Conservation (phyloP, 2,329 filamentous ascomycete species). For the Triangularia setosa region DNA sequence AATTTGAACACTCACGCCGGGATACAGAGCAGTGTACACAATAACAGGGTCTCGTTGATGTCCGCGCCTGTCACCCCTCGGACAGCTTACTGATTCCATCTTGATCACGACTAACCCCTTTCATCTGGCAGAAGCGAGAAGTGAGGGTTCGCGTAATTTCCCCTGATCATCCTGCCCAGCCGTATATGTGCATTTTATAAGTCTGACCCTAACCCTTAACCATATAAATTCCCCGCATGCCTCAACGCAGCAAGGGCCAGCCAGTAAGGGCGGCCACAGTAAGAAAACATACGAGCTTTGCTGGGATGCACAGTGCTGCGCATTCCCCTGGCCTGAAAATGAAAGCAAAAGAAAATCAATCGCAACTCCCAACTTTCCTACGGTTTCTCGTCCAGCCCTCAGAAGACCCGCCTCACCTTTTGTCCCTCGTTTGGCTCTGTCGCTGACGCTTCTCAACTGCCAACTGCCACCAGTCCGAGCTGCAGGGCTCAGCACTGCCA, state of each 20-base stretch:
- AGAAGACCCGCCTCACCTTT: background rate
- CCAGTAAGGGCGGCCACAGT: background rate
- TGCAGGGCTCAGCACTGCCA: background rate
- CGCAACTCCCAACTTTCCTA: background rate
- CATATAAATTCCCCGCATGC: background rate
- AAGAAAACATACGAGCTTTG: slow-evolving; percentile 1
- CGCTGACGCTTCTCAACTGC: background rate
- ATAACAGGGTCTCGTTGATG: background rate
- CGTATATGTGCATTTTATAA: background rate
- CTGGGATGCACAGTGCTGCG: slow-evolving; percentile 2
- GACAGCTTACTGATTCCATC: background rate
- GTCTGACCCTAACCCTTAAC: background rate
- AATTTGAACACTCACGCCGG: background rate
- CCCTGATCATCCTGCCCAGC: background rate
- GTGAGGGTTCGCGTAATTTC: background rate
- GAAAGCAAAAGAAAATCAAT: background rate
- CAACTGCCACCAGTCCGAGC: background rate
- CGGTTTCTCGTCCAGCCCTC: background rate
- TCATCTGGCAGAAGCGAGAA: background rate
- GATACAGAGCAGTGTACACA: background rate
- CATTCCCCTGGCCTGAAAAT: background rate
- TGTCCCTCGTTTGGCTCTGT: background rate
- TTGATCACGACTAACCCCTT: background rate
- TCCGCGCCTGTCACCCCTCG: background rate
- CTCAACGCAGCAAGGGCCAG: background rate